Evolutionary conservation across 768 basidiomycete genomes (phyloP).

Genomic region (Crucibulum laeve): DNA sequence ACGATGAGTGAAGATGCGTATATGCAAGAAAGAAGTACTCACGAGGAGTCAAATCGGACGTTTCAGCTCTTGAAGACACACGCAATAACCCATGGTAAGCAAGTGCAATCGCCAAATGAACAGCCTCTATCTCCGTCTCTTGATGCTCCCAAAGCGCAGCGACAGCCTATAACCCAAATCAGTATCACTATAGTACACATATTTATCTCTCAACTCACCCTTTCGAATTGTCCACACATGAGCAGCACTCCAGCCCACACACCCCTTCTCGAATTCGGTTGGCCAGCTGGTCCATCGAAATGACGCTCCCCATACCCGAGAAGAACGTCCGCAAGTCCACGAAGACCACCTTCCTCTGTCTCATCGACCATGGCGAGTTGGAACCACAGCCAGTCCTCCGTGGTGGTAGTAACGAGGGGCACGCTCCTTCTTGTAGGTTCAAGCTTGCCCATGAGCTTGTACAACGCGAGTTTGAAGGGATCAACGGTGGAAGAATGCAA

Average conservation of each 20-base stretch:
- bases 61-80: slow-evolving; percentile 75
- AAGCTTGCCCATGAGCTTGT: slow-evolving; percentile 92
- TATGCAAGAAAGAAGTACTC: slow-evolving; percentile 21
- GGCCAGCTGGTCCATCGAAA: slow-evolving; percentile 64
- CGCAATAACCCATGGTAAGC: slow-evolving; percentile 91
- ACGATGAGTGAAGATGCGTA: neutral
- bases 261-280: slow-evolving; percentile 56
- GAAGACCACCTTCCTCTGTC: slow-evolving; percentile 74
- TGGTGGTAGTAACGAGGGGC: slow-evolving; percentile 81
- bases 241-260: slow-evolving; percentile 82
- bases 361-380: slow-evolving; percentile 90
- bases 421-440: slow-evolving; percentile 80
- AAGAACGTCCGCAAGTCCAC: slow-evolving; percentile 69
- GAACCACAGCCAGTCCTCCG: slow-evolving; percentile 99
- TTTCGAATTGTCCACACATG: slow-evolving; percentile 92
- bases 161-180: slow-evolving; percentile 83
- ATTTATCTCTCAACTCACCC: no score
- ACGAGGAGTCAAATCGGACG: slow-evolving; percentile 83
- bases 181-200: no score
- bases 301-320: slow-evolving; percentile 79
- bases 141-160: slow-evolving; percentile 85
- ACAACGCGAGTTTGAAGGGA: slow-evolving; percentile 94
- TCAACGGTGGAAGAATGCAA: slow-evolving; percentile 83
- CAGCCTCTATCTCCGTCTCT: slow-evolving; percentile 87
- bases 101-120: slow-evolving; percentile 89